A percentile compares a stretch with the other conserved stretches of the same genome.
Conservation (phyloP, 306 rosid species). For the Nissolia schottii region DNA sequence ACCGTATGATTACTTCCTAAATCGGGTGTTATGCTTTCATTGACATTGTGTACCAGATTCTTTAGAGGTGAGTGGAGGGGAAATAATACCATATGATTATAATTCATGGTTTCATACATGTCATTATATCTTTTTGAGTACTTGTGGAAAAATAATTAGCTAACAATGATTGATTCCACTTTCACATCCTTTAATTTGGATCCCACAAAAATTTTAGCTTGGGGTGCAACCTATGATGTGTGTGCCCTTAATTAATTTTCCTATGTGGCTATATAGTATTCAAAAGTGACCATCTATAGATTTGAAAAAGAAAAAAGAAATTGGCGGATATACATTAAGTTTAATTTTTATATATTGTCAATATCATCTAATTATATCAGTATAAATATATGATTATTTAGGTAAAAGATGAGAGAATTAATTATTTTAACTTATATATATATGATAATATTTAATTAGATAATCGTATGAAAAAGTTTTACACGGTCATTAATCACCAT, state of each 20-base stretch:
- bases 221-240: slow-evolving; percentile 35
- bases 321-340: too few species aligned
- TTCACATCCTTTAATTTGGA: slow-evolving; percentile 36
- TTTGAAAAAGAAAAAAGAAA: not conserved
- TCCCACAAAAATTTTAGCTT: slow-evolving; percentile 41
- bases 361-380: too few species aligned
- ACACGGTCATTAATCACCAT: too few species aligned
- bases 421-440: too few species aligned
- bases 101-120: slow-evolving; percentile 17
- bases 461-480: too few species aligned
- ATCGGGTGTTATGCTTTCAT: not conserved
- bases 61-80: slow-evolving; percentile 40
- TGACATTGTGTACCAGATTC: slow-evolving; percentile 28
- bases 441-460: too few species aligned
- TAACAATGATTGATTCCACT: slow-evolving; percentile 63
- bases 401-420: too few species aligned
- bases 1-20: not conserved
- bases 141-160: slow-evolving; percentile 37
- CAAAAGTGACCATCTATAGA: slow-evolving; percentile 22
- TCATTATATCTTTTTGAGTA: slow-evolving; percentile 33
- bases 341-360: too few species aligned
- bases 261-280: slow-evolving; percentile 22
- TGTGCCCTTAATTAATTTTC: not conserved
- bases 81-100: slow-evolving; percentile 34
- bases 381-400: too few species aligned